Evolutionary conservation across 129 eudicot species (phyloP).

Genomic region (Heracleum sosnowskyi): DNA sequence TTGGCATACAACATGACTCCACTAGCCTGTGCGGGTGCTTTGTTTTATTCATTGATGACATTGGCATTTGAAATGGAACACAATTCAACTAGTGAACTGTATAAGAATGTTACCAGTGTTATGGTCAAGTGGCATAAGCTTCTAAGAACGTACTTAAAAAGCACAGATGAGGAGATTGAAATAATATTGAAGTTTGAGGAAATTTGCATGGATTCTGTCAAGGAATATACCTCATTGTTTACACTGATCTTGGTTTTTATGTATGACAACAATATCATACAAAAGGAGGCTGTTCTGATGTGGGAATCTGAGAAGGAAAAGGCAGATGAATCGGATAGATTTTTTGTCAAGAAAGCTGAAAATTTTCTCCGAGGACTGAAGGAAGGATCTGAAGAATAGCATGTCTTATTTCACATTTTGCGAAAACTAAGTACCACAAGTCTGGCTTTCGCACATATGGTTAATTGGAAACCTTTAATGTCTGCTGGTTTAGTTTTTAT

Average conservation of each 20-base stretch:
- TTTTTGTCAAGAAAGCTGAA: not conserved
- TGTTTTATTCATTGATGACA: slow-evolving; percentile 76
- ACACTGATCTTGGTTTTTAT: not conserved
- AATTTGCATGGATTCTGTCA: not conserved
- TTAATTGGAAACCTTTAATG: too few relatives aligned
- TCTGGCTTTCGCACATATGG: too few relatives aligned
- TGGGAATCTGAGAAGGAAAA: not conserved
- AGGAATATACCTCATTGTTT: not conserved
- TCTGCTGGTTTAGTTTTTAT: too few relatives aligned
- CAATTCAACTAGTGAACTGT: slow-evolving; percentile 30
- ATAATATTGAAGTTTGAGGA: too few relatives aligned
- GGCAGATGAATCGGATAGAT: not conserved
- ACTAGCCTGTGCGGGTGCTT: slow-evolving; percentile 66
- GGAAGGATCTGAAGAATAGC: too few relatives aligned
- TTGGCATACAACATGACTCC: slow-evolving; percentile 64
- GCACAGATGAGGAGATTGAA: too few relatives aligned
- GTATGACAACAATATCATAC: not conserved
- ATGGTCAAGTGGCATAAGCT: too few relatives aligned
- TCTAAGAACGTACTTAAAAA: too few relatives aligned
- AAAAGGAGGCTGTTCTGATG: not conserved
- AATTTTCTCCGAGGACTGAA: too few relatives aligned
- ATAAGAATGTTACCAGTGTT: not conserved
- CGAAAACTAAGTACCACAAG: too few relatives aligned
- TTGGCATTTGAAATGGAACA: slow-evolving; percentile 50
- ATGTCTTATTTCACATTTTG: too few relatives aligned